Evolutionary conservation across 2,329 filamentous ascomycete species (phyloP), one percentile per base, ranked within the genome.

Genomic region (Venturia asperata): DNA sequence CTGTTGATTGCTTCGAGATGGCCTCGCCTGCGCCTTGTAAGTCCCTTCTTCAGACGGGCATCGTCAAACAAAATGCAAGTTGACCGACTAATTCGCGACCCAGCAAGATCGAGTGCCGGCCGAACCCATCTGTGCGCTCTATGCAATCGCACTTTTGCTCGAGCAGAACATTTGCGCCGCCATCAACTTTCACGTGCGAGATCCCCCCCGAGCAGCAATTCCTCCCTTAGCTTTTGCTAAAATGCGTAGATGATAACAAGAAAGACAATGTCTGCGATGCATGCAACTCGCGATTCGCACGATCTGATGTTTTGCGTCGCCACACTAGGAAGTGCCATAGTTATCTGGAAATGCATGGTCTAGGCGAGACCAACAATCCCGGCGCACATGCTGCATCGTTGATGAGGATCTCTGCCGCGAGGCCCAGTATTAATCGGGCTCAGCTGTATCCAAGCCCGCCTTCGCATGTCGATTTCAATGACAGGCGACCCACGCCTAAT

Each of bases 151-250:
- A 58, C 30, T 13, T 58, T 58, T 21, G 52, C 52, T 10, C 37
- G 52, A 37, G 52, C 52, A 37, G 52, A 58, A 27, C 52, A 58
- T 58, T 27, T 58, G 34, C 52, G 52, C 9, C 52, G 52, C 2
- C 52, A 58, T 37, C 30, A 37, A n/a, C 30, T 58, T n/a, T 58
- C 52, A 58, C 52, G 52, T 58, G 52, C 52, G 52, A 3, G 13
- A 10, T 37, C 27, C 52, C 27, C 4, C 17, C 13, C 15, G 4
- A 37, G 15, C 30, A 7, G 2, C 15, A 34, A 1, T 11, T 55
- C 6, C 3, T 10, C 6, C 30, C n/a, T 5, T 52, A 27, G 27
- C 19, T n/a, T 21, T 7, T 9, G 27, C 52, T 58, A 27, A 34
- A 37, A 10, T 19, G 1, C 19, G 19, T 27, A 58, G 52, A 58